phyloP scores from a whole-genome alignment of 73 alveolate species.

The Urostyla sp. region DNA sequence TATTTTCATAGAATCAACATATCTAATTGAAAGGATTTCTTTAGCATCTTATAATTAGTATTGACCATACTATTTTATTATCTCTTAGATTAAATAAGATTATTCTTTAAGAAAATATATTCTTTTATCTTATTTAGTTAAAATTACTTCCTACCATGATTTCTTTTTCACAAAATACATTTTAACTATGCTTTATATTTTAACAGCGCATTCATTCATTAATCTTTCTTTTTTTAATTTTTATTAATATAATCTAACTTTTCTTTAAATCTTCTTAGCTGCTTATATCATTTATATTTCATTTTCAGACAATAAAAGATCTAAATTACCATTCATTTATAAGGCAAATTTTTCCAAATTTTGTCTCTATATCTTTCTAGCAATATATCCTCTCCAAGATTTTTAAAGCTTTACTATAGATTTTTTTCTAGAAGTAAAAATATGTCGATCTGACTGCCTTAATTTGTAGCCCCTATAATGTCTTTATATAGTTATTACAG shows the following conservation, averaged over 20 bases:
- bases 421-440: not conserved
- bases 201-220: not conserved
- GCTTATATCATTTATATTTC: conserved; percentile 43
- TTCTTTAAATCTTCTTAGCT: not conserved
- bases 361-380: too few species aligned
- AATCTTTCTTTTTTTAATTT: not conserved
- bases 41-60: not conserved
- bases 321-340: not conserved
- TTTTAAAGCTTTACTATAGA: not conserved
- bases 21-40: not conserved
- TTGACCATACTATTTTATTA: not conserved
- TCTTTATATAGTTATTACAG: conserved; percentile 43
- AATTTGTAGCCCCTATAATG: conserved; percentile 28
- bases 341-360: conserved; percentile 14
- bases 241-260: not conserved
- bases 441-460: not conserved
- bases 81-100: not conserved
- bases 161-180: not conserved
- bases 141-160: conserved; percentile 24
- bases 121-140: not conserved
- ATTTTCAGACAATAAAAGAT: conserved; percentile 12
- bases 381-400: too few species aligned
- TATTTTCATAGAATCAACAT: not conserved
- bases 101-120: conserved; percentile 60
- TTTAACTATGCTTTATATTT: conserved; percentile 7